A percentile compares a stretch with the other conserved stretches of the same genome.
Evolutionary conservation across 2,329 filamentous ascomycete species (phyloP).

Genomic region (Fusarium haematococcum): DNA sequence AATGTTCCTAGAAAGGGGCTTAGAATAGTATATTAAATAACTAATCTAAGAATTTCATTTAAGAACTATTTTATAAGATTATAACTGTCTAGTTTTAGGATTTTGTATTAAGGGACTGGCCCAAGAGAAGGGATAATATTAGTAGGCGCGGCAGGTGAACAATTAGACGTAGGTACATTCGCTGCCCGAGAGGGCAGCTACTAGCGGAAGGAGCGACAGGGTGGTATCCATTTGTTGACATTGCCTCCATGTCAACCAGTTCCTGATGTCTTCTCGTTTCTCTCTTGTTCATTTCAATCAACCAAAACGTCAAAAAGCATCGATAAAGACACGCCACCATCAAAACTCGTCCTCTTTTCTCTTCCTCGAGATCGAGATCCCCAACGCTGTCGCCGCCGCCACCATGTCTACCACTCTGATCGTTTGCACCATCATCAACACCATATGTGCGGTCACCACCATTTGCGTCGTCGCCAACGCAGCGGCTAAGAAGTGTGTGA

Average conservation of each 20-base stretch:
- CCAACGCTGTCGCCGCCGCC: too few relatives aligned
- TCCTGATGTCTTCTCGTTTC: background rate
- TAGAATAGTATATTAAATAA: too few relatives aligned
- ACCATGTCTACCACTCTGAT: background rate
- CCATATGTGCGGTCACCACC: background rate
- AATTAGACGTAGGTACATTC: too few relatives aligned
- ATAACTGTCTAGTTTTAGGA: background rate
- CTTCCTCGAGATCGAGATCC: background rate
- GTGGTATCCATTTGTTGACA: background rate
- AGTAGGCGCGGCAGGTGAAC: too few relatives aligned
- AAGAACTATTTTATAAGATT: too few relatives aligned
- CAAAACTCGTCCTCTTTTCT: background rate
- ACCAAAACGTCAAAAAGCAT: background rate
- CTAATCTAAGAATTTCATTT: background rate
- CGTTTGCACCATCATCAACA: background rate
- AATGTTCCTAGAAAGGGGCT: too few relatives aligned
- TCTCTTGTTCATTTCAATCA: background rate
- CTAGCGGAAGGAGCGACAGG: background rate
- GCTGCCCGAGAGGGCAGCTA: background rate
- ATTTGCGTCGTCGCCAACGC: too few relatives aligned
- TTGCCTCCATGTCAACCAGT: background rate
- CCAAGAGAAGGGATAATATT: too few relatives aligned
- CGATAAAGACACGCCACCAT: background rate
- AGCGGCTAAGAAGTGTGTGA: too few relatives aligned
- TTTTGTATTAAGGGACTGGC: background rate